A percentile compares a stretch with the other conserved stretches of the same genome.
These are phyloP conservation scores for Cymbopogon citratus DNA, from an alignment of 176 grass and related monocot species.

Conservation along the genomic window DNA sequence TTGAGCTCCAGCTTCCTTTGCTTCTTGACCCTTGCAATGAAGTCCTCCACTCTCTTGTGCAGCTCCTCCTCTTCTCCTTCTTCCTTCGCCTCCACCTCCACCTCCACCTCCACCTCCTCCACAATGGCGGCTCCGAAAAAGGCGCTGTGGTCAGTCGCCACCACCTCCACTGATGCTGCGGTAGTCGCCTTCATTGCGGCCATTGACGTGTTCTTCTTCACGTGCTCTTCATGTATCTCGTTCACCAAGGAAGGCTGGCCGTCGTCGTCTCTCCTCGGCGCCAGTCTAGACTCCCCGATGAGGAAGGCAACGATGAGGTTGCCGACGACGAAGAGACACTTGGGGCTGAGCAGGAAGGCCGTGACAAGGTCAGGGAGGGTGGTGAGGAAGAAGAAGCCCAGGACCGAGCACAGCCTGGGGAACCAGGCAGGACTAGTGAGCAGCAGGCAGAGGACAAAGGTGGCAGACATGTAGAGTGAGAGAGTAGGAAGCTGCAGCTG, in stretches of 20 bases:
- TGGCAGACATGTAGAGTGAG: conserved; percentile 36
- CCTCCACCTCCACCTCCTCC: conserved; percentile 10
- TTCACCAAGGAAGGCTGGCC: conserved; percentile 13
- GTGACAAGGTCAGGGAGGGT: conserved; percentile 45
- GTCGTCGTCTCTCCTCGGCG: not conserved
- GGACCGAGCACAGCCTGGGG: conserved; percentile 33
- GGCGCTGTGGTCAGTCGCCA: conserved; percentile 2
- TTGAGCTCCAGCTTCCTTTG: conserved; percentile 76
- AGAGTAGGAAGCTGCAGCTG: conserved; percentile 38
- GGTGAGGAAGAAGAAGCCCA: conserved; percentile 44
- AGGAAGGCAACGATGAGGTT: conserved; percentile 87
- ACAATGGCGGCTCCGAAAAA: conserved; percentile 10
- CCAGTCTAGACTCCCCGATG: conserved; percentile 67
- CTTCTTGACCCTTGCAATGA: conserved; percentile 86
- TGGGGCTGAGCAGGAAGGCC: conserved; percentile 55
- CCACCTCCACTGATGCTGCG: not conserved
- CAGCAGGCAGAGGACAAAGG: conserved; percentile 49
- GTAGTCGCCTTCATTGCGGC: not conserved
- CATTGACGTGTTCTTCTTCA: conserved; percentile 29
- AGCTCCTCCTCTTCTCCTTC: conserved; percentile 47
- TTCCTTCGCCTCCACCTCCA: conserved; percentile 24
- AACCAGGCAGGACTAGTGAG: conserved; percentile 65
- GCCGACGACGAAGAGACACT: conserved; percentile 73
- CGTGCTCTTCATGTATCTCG: conserved; percentile 48
- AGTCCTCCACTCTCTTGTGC: conserved; percentile 85